Conservation (phyloP, 805 yeast genomes). For the Starmerella davenportii region DNA sequence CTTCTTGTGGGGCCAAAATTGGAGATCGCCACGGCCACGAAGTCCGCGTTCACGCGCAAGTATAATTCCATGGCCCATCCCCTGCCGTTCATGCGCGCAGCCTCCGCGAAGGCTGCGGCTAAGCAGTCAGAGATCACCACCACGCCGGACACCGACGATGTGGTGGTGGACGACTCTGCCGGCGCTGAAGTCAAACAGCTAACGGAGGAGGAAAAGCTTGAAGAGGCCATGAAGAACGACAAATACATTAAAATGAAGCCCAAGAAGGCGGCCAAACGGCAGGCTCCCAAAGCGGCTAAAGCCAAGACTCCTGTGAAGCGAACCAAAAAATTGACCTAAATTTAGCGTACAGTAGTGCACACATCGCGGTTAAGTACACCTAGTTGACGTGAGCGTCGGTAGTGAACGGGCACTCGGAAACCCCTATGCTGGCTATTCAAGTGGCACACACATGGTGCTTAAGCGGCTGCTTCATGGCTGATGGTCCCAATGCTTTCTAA, state of each 20-base stretch:
- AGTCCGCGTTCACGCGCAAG: constrained; percentile 69
- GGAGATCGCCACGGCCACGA: constrained; percentile 55
- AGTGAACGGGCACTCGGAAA: no score
- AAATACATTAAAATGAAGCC: constrained; percentile 16
- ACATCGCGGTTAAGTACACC: no score
- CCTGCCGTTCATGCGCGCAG: constrained; percentile 49
- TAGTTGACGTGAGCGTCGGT: no score
- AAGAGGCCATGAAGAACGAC: constrained; percentile 22
- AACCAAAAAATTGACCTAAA: no score
- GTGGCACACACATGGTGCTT: no score
- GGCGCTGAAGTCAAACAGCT: constrained; percentile 19
- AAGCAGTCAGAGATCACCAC: constrained; percentile 17
- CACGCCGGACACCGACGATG: constrained; percentile 45
- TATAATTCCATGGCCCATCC: constrained; percentile 72
- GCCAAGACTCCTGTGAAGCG: no score
- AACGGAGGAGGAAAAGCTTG: constrained; percentile 23
- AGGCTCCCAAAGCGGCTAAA: constrained; percentile 2
- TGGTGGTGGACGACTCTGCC: constrained; percentile 19
- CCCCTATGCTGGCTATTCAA: no score
- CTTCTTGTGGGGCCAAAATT: constrained; percentile 58
- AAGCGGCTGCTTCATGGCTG: no score
- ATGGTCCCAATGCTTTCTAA: no score
- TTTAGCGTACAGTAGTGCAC: no score
- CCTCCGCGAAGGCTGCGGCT: constrained; percentile 25
- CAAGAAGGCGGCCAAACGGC: constrained; percentile 7